Percentiles rank a stretch among this genome's conserved stretches.
These are phyloP conservation scores for Fusarium bactridioides DNA, from an alignment of 2,329 filamentous ascomycete species.

Conservation along the genomic window DNA sequence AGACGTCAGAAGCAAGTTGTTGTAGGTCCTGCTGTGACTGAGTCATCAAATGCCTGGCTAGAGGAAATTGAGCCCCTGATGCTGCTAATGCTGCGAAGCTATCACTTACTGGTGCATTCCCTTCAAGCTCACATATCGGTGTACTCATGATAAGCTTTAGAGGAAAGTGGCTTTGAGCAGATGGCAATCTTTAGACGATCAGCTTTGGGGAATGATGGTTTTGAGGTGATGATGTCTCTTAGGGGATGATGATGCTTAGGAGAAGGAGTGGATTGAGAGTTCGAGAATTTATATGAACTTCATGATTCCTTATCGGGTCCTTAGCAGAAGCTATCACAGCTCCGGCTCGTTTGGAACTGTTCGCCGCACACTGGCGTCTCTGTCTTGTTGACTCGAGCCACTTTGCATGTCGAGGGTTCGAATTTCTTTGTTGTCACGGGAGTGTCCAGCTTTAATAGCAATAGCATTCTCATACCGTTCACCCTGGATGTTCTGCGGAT, in stretches of 20 bases:
- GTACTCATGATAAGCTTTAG: background rate
- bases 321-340: background rate
- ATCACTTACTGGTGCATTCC: background rate
- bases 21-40: background rate
- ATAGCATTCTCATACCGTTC: fast-evolving
- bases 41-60: background rate
- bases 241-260: background rate
- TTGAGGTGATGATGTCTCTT: background rate
- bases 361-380: background rate
- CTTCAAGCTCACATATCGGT: background rate
- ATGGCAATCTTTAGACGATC: background rate
- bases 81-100: background rate
- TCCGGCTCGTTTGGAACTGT: background rate
- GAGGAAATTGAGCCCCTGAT: background rate
- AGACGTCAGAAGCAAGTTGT: background rate
- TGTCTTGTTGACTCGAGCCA: background rate
- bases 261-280: too few relatives aligned
- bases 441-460: background rate
- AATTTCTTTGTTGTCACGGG: background rate
- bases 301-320: background rate
- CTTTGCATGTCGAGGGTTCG: background rate
- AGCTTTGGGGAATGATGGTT: background rate
- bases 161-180: background rate
- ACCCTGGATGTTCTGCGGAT: background rate
- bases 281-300: too few relatives aligned